phyloP scores from a whole-genome alignment of 805 yeast genomes.

The Candida krabiensis region DNA sequence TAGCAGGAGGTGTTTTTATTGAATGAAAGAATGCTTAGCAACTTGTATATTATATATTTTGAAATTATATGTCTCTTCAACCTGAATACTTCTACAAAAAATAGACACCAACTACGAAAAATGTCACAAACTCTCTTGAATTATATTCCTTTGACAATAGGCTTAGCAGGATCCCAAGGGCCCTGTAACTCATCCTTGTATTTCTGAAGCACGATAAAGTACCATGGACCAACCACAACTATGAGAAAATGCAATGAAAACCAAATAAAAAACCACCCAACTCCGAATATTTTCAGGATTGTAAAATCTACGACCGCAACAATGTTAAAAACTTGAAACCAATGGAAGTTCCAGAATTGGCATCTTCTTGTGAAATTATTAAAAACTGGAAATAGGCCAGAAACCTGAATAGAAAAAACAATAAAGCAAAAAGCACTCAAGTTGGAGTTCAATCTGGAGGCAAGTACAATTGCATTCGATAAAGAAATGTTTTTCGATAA shows the following conservation, averaged over 20 bases:
- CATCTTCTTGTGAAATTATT: constrained; percentile 56
- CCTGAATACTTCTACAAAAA: too few species aligned
- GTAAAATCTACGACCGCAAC: constrained; percentile 33
- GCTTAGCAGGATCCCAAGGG: constrained; percentile 91
- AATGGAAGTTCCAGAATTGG: constrained; percentile 31
- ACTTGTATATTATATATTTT: constrained; percentile 1
- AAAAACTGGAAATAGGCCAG: constrained; percentile 72
- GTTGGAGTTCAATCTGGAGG: constrained; percentile 79
- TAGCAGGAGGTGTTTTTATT: constrained; percentile 88
- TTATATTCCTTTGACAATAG: constrained; percentile 45
- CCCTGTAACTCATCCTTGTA: constrained; percentile 87
- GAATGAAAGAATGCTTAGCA: constrained; percentile 30
- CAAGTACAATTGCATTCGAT: constrained; percentile 83
- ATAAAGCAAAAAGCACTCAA: constrained; percentile 82
- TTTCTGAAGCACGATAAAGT: constrained; percentile 69
- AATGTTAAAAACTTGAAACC: constrained; percentile 33
- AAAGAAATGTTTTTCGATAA: constrained; percentile 80
- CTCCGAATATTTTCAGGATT: constrained; percentile 40
- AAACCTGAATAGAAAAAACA: constrained; percentile 66
- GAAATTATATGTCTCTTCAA: too few species aligned
- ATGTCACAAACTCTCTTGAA: neutral
- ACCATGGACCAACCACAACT: constrained; percentile 60
- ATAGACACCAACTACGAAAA: neutral
- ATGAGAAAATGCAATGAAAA: constrained; percentile 46
- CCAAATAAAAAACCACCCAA: constrained; percentile 49